Percentiles rank a stretch among this genome's conserved stretches.
phyloP scores from a whole-genome alignment of 2,329 filamentous ascomycete genomes.

The Colletotrichum gigasporum region DNA sequence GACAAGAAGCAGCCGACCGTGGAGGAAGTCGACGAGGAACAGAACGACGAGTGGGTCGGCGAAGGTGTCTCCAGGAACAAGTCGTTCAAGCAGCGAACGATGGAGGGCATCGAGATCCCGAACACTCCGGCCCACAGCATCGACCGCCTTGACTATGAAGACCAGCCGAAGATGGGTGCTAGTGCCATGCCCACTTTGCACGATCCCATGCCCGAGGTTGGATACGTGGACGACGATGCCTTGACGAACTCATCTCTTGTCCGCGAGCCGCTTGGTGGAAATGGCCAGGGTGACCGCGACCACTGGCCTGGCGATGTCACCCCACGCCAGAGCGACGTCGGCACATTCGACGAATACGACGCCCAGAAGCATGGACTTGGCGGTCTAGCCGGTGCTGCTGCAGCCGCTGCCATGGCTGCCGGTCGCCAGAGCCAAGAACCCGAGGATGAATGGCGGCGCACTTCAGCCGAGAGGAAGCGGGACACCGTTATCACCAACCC shows the following conservation, averaged over 20 bases:
- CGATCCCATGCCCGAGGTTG: slow-evolving; percentile 81
- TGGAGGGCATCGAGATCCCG: slow-evolving; percentile 63
- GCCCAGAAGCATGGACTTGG: slow-evolving; percentile 36
- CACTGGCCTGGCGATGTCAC: slow-evolving; percentile 42
- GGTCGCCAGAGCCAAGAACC: slow-evolving; percentile 67
- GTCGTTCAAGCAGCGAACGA: slow-evolving; percentile 73
- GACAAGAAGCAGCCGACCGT: slow-evolving; percentile 50
- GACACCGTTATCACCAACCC: slow-evolving; percentile 75
- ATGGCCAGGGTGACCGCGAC: slow-evolving; percentile 37
- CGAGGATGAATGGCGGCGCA: slow-evolving; percentile 72
- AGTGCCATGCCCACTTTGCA: slow-evolving; percentile 75
- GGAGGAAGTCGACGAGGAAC: slow-evolving; percentile 44
- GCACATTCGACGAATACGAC: slow-evolving; percentile 40
- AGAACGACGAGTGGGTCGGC: slow-evolving; percentile 48
- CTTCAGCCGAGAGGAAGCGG: slow-evolving; percentile 70
- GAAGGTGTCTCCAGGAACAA: slow-evolving; percentile 67
- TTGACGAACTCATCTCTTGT: slow-evolving; percentile 88
- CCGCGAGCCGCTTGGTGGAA: slow-evolving; percentile 74
- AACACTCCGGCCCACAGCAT: slow-evolving; percentile 68
- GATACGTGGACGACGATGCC: slow-evolving; percentile 73
- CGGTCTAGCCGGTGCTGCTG: slow-evolving; percentile 60
- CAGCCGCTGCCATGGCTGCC: slow-evolving; percentile 56
- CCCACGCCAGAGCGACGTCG: slow-evolving; percentile 42
- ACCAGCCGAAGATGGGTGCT: slow-evolving; percentile 68
- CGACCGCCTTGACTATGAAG: slow-evolving; percentile 64